Evolutionary conservation across 2,329 filamentous ascomycete genomes (phyloP).

Genomic region (Cercospora sojina): DNA sequence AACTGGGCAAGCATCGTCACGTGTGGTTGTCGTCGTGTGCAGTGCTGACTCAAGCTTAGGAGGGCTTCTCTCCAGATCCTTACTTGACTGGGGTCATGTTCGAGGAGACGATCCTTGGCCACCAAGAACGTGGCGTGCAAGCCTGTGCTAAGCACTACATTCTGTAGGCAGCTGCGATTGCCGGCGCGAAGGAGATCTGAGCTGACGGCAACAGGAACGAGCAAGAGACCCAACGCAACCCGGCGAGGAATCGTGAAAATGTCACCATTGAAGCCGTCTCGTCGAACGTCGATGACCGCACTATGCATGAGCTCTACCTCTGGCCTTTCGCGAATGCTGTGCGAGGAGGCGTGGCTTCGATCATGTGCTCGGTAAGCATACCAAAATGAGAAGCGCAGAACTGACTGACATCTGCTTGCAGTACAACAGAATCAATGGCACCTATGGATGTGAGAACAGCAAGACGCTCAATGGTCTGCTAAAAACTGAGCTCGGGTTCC

Average conservation of each 20-base stretch:
- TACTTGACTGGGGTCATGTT: slow-evolving; percentile 80
- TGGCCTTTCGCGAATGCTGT: slow-evolving; percentile 38
- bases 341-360: slow-evolving; percentile 30
- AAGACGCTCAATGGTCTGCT: slow-evolving; percentile 66
- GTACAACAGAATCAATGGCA: not conserved
- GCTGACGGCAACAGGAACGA: slow-evolving; percentile 41
- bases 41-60: not conserved
- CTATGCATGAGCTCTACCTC: not conserved
- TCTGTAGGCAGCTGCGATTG: slow-evolving; percentile 30
- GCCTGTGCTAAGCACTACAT: slow-evolving; percentile 67
- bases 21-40: not conserved
- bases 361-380: slow-evolving; percentile 47
- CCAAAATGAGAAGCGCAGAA: not conserved
- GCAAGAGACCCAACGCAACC: slow-evolving; percentile 41
- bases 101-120: slow-evolving; percentile 73
- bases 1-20: slow-evolving; percentile 63
- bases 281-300: slow-evolving; percentile 44
- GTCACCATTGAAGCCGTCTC: slow-evolving; percentile 38
- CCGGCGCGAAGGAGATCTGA: not conserved
- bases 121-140: slow-evolving; percentile 71
- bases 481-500: slow-evolving; percentile 72
- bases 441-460: slow-evolving; percentile 60
- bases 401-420: not conserved
- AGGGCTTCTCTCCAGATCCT: slow-evolving; percentile 83
- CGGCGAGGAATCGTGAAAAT: slow-evolving; percentile 25